Evolutionary conservation across 306 rosid genomes (phyloP), one percentile per base, ranked within the genome.

Genomic region (Pachyrhizus erosus): DNA sequence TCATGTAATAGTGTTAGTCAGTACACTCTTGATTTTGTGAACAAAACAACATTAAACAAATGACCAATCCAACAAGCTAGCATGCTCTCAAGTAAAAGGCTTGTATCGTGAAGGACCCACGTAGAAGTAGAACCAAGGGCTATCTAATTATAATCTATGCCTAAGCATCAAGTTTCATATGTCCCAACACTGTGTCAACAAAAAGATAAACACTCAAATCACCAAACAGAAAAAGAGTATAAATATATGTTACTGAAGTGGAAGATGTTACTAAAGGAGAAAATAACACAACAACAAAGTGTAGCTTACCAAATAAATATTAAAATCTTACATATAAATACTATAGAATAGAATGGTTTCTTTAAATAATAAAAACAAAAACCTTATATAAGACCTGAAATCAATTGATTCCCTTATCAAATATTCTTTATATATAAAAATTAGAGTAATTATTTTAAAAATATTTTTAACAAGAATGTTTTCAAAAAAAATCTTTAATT

Each of bases 21-120:
- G n/a, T n/a, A n/a, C n/a, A n/a, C n/a, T n/a, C n/a, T n/a, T n/a
- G n/a, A n/a, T n/a, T n/a, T n/a, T n/a, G n/a, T n/a, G n/a, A n/a
- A n/a, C n/a, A n/a, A 43, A 64, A 91, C 72, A 61, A 62, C 73
- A 5, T 46, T 23, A 7, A 77, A 62, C 49, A 42, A 45, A 45
- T 40, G 37, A 75, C 52, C 54, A 39, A 60, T 24, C 61, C 58
- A 42, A 39, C 8, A 77, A 10, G 20, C 65, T 73, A 29, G n/a
- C 17, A 55, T n/a, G n/a, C n/a, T n/a, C 39, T 60, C 43, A 52
- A 73, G 48, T 17, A 17, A 43, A 20, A 43, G 43, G 6, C 20
- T 61, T 61, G 72, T 24, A 17, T 10, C 5, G 27, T 39, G 4
- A 23, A 76, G 15, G 26, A 74, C 21, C 58, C 15, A 40, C 12